Base-by-base conservation (phyloP, 805 yeast species). In the Wickerhamomyces strasburgensis region DNA sequence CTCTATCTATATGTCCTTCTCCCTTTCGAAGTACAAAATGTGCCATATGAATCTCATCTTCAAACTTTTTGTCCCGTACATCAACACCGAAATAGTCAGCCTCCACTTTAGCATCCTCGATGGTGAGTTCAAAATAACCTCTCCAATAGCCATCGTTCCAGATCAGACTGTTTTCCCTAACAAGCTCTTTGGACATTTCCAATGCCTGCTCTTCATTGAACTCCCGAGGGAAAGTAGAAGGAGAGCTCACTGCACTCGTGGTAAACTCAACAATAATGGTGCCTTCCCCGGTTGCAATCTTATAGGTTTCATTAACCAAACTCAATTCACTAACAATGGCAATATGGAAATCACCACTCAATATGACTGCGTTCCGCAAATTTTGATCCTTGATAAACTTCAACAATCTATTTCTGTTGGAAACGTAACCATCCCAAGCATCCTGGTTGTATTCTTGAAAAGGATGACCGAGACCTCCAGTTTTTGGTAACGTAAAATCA, bases 261-360 rank as follows among this genome's bases (percentile, higher is more conserved):
- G 53, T 53, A 25, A 51, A 46, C 37, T 51, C 56, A 14, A 52
- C 54, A n/a, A 42, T 33, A 4, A 49, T n/a, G 5, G 51, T 31
- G 16, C 57, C 56, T 15, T 47, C 43, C 6, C 56, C 56, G 11
- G 54, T 44, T 11, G 27, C 34, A 32, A 45, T 33, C 29, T 39
- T 31, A 27, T 52, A 52, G n/a, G 25, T n/a, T 4, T 37, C 39
- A 3, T n/a, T 19, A 2, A 40, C 37, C 8, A 39, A 21, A 27
- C 29, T 38, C 16, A 52, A 35, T 25, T 52, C 57, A 27, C 47
- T 42, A 10, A 43, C 48, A 46, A 54, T 49, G 14, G 51, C 48
- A 34, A 51, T 48, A 35, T 52, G 57, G 41, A 52, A 51, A 24
- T 52, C 57, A 19, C 57, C 57, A 17, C 52, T 43, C 4, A 51